Evolutionary conservation across 352 stramenopile species (phyloP), one percentile per base, ranked within the genome.

Genomic region (Phytopythium boreale): DNA sequence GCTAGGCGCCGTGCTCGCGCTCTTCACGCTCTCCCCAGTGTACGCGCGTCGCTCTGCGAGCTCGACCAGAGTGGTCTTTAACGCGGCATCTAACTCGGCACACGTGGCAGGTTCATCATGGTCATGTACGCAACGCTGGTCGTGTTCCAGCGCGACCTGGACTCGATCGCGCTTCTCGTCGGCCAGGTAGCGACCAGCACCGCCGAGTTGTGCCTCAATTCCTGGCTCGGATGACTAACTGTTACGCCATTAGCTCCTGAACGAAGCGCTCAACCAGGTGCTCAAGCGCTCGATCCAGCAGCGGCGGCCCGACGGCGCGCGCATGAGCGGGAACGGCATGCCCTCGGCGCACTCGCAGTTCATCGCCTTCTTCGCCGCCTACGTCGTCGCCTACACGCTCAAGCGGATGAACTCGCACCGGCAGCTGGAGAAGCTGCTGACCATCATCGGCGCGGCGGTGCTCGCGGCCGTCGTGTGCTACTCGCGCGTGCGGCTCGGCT

Each of bases 331-430:
- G 37, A 68, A 71, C 6, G 84, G 87, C 2, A 95, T 94, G 85
- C 87, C 85, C 12, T 94, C 85, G 2, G 84, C 85, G 11, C 85
- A 95, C 69, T 77, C 85, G 19, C 87, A 95, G 62, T 94, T 94
- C 61, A 82, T 93, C 64, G 69, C 72, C 0, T 94, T 95, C 72
- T 95, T 95, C 49, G 70, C 85, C 7, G 70, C 74, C 26, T 94
- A 93, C 56, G 67, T 83, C 49, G 64, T 91, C 47, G 72, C 81
- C 9, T 94, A 93, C 75, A 93, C 84, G 6, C 69, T 67, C 43
- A 85, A 77, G 58, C 75, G 84, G 41, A 63, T 90, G 58, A 88
- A 85, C 60, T 62, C 70, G 36, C 75, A 74, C 57, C 56, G 61
- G 46, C 66, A 69, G 22, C 63, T 88, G 24, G 87, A 94, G 63